Evolutionary conservation across 1,139 yeast genomes (phyloP).

Genomic region (Entelexis paramagnoliae): DNA sequence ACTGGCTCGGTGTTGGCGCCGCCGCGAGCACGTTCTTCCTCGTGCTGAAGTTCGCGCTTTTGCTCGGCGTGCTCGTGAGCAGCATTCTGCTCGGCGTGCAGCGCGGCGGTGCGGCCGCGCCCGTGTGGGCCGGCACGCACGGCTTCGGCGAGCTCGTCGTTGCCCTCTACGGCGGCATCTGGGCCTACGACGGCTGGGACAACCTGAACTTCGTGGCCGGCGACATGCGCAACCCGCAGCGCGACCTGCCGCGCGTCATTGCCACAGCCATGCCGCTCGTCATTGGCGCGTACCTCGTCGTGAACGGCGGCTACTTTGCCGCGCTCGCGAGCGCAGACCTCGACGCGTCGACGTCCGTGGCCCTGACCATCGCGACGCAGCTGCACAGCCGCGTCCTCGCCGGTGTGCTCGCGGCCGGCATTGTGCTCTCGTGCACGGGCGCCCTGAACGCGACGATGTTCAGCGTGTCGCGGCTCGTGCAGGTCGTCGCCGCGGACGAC

Average conservation of each 20-base stretch:
- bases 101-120: background rate
- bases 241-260: slow-evolving; percentile 36
- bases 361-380: slow-evolving; percentile 31
- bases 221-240: slow-evolving; percentile 33
- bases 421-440: slow-evolving; percentile 36
- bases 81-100: slow-evolving; percentile 2
- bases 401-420: slow-evolving; percentile 31
- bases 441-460: slow-evolving; percentile 36
- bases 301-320: slow-evolving; percentile 34
- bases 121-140: slow-evolving; percentile 14
- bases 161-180: slow-evolving; percentile 37
- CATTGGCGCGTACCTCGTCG: slow-evolving; percentile 32
- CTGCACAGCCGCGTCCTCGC: slow-evolving; percentile 30
- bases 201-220: slow-evolving; percentile 37
- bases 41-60: slow-evolving; percentile 32
- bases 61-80: slow-evolving; percentile 24
- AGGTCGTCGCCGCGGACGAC: slow-evolving; percentile 32
- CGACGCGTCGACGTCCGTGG: slow-evolving; percentile 33
- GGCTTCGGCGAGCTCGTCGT: slow-evolving; percentile 31
- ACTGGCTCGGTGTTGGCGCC: slow-evolving; percentile 33
- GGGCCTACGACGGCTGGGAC: slow-evolving; percentile 42
- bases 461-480: slow-evolving; percentile 34
- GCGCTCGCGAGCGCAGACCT: slow-evolving; percentile 32
- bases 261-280: slow-evolving; percentile 37
- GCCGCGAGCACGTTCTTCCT: slow-evolving; percentile 32